Percentiles rank a stretch among this genome's conserved stretches.
Evolutionary conservation across 441 rosid genomes (phyloP).

Genomic region (Erodium moschatum): DNA sequence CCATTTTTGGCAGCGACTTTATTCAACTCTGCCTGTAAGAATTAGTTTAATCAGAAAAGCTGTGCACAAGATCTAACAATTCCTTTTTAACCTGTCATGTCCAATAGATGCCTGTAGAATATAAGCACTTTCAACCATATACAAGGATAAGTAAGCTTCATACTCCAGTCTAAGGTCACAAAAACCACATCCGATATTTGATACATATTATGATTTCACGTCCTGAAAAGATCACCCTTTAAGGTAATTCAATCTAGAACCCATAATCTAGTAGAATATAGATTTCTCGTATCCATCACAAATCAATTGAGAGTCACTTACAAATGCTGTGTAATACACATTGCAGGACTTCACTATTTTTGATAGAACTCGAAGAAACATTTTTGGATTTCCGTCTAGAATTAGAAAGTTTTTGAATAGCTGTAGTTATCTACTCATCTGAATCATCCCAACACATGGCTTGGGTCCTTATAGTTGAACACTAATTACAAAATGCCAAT

Average conservation of each 20-base stretch:
- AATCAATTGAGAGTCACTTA: neutral
- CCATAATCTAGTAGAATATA: neutral
- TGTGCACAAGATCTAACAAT: neutral
- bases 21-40: slow-evolving; percentile 63
- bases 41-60: slow-evolving; percentile 8
- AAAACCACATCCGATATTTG: neutral
- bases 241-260: neutral
- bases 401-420: neutral
- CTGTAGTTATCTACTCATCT: neutral
- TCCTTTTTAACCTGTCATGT: neutral
- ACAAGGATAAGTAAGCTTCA: neutral
- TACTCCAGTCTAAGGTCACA: neutral
- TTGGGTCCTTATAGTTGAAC: neutral
- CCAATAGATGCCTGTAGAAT: neutral
- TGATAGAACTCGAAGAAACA: neutral
- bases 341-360: neutral
- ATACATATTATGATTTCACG: neutral
- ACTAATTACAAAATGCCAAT: neutral
- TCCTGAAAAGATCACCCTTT: neutral
- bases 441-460: neutral
- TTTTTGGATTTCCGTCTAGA: neutral
- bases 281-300: neutral
- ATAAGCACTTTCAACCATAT: neutral
- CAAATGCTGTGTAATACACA: slow-evolving; percentile 1
- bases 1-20: slow-evolving; percentile 41